These are phyloP conservation scores for Arthroderma sp. DNA, from an alignment of 2,329 filamentous ascomycete genomes.

Conservation along the genomic window DNA sequence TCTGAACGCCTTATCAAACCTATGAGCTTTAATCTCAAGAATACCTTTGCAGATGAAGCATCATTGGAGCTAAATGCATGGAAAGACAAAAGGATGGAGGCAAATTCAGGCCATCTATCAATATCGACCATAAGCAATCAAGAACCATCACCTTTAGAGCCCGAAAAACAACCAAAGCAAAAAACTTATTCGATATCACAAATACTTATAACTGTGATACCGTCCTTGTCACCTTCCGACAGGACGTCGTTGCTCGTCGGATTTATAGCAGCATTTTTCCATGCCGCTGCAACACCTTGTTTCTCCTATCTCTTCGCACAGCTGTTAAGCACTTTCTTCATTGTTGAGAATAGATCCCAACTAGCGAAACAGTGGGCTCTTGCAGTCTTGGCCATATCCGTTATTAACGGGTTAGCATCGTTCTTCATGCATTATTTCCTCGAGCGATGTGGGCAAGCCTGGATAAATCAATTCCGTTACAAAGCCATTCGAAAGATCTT, in stretches of 20 bases:
- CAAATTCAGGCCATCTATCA: background rate
- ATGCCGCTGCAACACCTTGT: constrained; percentile 55
- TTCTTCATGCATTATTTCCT: constrained; percentile 60
- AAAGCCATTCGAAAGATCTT: constrained; percentile 59
- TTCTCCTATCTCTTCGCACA: constrained; percentile 68
- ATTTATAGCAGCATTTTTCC: constrained; percentile 48
- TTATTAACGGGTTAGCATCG: constrained; percentile 52
- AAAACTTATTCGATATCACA: constrained; percentile 30
- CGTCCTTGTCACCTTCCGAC: constrained; percentile 43
- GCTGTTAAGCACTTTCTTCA: constrained; percentile 59
- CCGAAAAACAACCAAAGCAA: background rate
- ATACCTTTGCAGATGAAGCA: background rate
- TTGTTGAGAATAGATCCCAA: constrained; percentile 37
- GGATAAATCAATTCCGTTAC: constrained; percentile 60
- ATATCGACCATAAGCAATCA: background rate
- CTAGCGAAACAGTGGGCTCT: constrained; percentile 56
- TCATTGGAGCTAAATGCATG: background rate
- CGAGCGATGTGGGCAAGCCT: constrained; percentile 59
- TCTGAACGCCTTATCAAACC: background rate
- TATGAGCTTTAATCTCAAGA: background rate
- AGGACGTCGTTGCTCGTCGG: constrained; percentile 48
- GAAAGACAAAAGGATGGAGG: background rate
- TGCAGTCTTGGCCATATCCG: constrained; percentile 54
- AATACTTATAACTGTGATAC: constrained; percentile 62
- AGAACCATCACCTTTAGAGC: background rate